Evolutionary conservation across 305 asterid species (phyloP), one percentile per base, ranked within the genome.

Genomic region (Nicotiana rustica): DNA sequence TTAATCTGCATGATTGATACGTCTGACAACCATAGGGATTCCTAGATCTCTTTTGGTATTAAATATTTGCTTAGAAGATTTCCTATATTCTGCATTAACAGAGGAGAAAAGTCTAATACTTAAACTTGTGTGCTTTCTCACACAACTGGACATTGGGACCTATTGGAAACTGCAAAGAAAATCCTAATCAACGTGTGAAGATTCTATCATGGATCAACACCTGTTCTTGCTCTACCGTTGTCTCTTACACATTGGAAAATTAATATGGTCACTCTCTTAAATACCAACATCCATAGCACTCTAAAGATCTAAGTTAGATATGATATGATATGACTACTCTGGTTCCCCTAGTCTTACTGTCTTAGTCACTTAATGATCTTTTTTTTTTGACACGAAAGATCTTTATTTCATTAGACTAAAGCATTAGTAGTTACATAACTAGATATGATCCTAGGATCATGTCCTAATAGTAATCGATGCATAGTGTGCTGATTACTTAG

Each of bases 151-250:
- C 77, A 79, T 71, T 47, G 86, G 80, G 84, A 79, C 83, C 31
- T 41, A 8, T 67, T 55, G 88, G 86, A 71, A 87, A 87, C 83
- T 67, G 62, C 89, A 81, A 82, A 66, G 86, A 87, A 84, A 82
- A 82, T 82, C 19, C 61, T 70, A 52, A 29, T 83, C 82, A 87
- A 87, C 90, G 88, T 85, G 88, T 87, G 66, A 87, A 85, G 88
- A 87, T 87, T 68, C 90, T 79, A 61, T 31, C 47, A 64, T 79
- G 17, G 65, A 81, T 78, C 77, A 67, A 71, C 81, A 57, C 65
- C 78, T 82, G 79, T 75, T 65, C 77, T 71, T 82, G 76, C 81
- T 61, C 67, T 61, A 19, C 15, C 15, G 56, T 65, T 79, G 84
- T 79, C 84, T 82, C 81, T 65, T 31, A 19, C 67, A 25, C 10